Conservation (phyloP, 768 basidiomycete genomes). For the Trametes elegans region DNA sequence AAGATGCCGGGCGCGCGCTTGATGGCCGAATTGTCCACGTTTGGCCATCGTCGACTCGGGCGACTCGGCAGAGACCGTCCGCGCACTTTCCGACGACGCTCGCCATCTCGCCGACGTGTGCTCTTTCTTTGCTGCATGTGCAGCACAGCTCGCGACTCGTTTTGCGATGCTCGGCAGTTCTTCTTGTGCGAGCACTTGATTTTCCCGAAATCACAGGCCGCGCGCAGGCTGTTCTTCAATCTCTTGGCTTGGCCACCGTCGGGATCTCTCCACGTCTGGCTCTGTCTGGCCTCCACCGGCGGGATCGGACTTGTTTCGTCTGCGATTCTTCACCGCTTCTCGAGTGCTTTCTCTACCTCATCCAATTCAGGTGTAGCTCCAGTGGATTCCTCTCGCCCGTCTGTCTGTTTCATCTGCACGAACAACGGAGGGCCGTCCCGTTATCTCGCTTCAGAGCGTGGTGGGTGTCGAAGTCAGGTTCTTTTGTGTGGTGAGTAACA, state of each 20-base stretch:
- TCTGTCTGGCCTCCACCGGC: neutral
- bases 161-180: too few species aligned
- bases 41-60: neutral
- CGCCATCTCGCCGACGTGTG: neutral
- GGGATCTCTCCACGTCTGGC: slow-evolving; percentile 4
- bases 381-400: neutral
- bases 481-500: too few species aligned
- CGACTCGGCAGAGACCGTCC: neutral
- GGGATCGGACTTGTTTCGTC: neutral
- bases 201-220: slow-evolving; percentile 12
- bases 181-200: slow-evolving; percentile 1
- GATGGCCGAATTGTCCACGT: neutral
- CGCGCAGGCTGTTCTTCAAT: neutral
- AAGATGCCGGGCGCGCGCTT: neutral
- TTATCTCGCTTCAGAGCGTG: too few species aligned
- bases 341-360: neutral
- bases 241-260: slow-evolving; percentile 4
- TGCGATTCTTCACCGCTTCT: neutral
- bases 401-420: too few species aligned
- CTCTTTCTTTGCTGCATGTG: neutral
- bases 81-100: neutral
- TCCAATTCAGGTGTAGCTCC: neutral
- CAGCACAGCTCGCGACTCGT: too few species aligned
- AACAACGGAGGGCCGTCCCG: too few species aligned
- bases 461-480: too few species aligned